phyloP scores from a whole-genome alignment of 441 rosid genomes.

The Corymbia calophylla region DNA sequence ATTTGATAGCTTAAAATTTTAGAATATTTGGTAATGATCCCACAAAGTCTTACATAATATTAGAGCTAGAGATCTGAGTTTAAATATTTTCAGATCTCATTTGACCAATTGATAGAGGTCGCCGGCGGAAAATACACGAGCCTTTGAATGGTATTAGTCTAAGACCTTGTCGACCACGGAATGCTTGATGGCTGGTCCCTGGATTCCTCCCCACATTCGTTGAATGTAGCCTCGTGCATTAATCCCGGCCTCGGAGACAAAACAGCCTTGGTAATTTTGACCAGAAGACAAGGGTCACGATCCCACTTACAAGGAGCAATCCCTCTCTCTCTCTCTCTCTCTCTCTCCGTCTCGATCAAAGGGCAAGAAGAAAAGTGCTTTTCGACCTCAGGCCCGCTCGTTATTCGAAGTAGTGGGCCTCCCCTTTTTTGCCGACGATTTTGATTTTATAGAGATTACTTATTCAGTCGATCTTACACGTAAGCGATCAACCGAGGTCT shows the following conservation, averaged over 20 bases:
- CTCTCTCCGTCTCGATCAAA: background rate
- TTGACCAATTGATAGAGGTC: too few relatives aligned
- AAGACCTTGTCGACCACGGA: background rate
- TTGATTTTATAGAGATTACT: background rate
- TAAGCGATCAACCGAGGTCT: background rate
- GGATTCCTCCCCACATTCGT: background rate
- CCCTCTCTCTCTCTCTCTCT: background rate
- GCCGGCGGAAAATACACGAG: too few relatives aligned
- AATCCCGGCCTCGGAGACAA: background rate
- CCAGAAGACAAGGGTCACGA: background rate
- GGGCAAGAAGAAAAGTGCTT: background rate
- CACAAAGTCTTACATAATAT: too few relatives aligned
- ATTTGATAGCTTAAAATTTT: too few relatives aligned
- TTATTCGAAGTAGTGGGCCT: background rate
- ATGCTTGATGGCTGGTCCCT: background rate
- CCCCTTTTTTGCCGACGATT: background rate
- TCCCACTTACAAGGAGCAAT: background rate
- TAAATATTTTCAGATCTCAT: too few relatives aligned
- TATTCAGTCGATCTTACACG: background rate
- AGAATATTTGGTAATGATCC: too few relatives aligned
- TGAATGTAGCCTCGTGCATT: background rate
- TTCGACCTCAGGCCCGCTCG: background rate
- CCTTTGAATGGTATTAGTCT: background rate
- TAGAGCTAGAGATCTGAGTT: too few relatives aligned
- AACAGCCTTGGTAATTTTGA: background rate